Evolutionary conservation across 225 moss, liverwort and hornwort species (phyloP).

Genomic region (Polytrichum commune): DNA sequence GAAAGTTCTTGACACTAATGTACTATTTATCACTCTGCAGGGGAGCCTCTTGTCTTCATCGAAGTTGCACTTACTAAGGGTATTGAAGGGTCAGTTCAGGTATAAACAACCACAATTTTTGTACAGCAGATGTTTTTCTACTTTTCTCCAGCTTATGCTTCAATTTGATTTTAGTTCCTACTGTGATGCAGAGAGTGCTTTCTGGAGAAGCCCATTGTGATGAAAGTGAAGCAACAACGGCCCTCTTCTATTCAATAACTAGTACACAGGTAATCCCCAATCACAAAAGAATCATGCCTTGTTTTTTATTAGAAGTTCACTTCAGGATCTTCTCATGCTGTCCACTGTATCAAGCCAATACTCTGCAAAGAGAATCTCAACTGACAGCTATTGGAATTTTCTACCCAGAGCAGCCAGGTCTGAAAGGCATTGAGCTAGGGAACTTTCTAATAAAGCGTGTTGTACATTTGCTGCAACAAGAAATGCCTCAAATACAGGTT

Average conservation of each 20-base stretch:
- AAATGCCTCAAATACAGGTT: slow-evolving; percentile 84
- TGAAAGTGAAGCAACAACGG: slow-evolving; percentile 70
- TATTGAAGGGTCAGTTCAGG: slow-evolving; percentile 82
- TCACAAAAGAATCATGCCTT: not conserved
- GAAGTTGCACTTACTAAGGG: slow-evolving; percentile 86
- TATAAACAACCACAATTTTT: slow-evolving; percentile 9
- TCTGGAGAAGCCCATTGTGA: slow-evolving; percentile 73
- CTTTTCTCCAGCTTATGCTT: slow-evolving; percentile 8
- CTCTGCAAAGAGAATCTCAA: no score
- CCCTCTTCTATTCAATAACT: slow-evolving; percentile 91
- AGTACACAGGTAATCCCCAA: slow-evolving; percentile 67
- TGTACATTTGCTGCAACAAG: slow-evolving; percentile 71
- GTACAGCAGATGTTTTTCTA: not conserved
- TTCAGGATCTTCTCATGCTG: no score
- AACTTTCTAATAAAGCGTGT: slow-evolving; percentile 95
- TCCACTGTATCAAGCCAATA: no score
- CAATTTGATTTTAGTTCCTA: slow-evolving; percentile 10
- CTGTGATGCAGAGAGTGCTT: slow-evolving; percentile 76
- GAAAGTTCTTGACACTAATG: no score
- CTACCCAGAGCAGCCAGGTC: slow-evolving; percentile 74
- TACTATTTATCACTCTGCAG: slow-evolving; percentile 22
- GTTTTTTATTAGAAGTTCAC: not conserved
- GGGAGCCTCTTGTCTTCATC: slow-evolving; percentile 94
- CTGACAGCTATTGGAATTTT: slow-evolving; percentile 3
- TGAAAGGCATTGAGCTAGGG: slow-evolving; percentile 89